A percentile compares a stretch with the other conserved stretches of the same genome.
These are phyloP conservation scores for Porpolomopsis calyptriformis DNA, from an alignment of 768 basidiomycete species.

Conservation along the genomic window DNA sequence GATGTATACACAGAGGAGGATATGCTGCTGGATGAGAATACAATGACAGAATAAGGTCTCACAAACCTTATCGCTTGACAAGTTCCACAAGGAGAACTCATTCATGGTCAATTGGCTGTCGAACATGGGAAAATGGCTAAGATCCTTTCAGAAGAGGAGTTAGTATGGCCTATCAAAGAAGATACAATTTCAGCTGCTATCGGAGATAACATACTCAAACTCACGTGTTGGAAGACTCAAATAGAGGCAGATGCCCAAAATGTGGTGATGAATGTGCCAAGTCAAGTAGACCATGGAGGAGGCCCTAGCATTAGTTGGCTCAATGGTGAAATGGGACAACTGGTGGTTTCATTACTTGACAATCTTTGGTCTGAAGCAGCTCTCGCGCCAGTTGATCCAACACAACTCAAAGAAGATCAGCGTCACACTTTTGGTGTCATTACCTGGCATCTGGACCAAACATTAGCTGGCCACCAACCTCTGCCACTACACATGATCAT, in stretches of 20 bases:
- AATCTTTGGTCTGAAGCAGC: conserved; percentile 1
- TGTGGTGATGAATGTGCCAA: not conserved
- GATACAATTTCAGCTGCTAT: not conserved
- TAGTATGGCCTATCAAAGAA: conserved; percentile 1
- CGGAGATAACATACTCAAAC: not conserved
- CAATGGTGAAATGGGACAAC: no score
- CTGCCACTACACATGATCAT: conserved; percentile 27
- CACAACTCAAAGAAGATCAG: conserved; percentile 18
- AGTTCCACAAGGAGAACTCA: conserved; percentile 4
- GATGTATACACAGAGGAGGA: not conserved
- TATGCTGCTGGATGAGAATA: conserved; percentile 10
- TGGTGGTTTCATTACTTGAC: not conserved
- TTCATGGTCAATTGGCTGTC: conserved; percentile 9
- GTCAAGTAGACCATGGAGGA: no score
- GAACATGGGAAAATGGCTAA: conserved; percentile 9
- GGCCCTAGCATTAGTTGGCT: not conserved
- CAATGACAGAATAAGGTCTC: not conserved
- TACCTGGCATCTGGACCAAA: conserved; percentile 16
- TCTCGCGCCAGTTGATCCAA: not conserved
- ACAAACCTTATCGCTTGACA: not conserved
- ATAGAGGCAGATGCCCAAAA: not conserved
- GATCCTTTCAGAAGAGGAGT: conserved; percentile 11
- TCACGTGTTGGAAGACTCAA: not conserved
- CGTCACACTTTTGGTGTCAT: conserved; percentile 24
- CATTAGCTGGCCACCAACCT: conserved; percentile 10